Evolutionary conservation across 2,329 filamentous ascomycete genomes (phyloP), one percentile per base, ranked within the genome.

Genomic region (Aspergillus pseudoterreus): DNA sequence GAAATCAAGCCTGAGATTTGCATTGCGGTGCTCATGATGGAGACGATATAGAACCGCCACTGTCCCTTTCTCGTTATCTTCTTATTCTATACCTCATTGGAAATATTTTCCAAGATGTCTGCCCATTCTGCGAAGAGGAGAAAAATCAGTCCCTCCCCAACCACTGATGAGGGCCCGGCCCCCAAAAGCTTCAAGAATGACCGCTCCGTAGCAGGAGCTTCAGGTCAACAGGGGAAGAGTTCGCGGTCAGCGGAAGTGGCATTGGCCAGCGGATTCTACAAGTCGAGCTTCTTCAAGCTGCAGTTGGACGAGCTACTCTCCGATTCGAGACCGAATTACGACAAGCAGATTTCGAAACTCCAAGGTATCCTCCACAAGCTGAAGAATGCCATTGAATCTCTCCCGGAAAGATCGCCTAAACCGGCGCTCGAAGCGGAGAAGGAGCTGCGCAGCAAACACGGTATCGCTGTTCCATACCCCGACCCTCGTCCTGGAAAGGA

Each of bases 391-490:
- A 82, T 87, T 57, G 82, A 86, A 68, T 67, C 71, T 15, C 75
- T 86, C 33, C 77, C 80, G 12, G 72, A 77, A 43, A 73, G 74
- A 47, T 71, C 74, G 14, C 68, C 81, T 21, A 70, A 79, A 44
- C 62, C 74, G 30, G 75, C 94, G 47, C 60, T 72, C 32, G 84
- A 94, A 60, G 90, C 89, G 0, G 77, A 85, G 64, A 82, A 80
- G 54, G 80, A 89, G 19, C 63, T 84, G 61, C 83, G 88, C 60
- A 86, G 84, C 69, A 78, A 79, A 38, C 78, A 85, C 64, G 83
- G 82, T 45, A 79, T 95, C 52, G 71, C 76, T n/a, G 81, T 96
- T 44, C 94, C 94, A 0, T 96, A 90, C 64, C 90, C 92, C 14
- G 79, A 86, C n/a, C 91, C 91, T 15, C 83, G 79, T 46, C 92